These are phyloP conservation scores for Jaapia argillacea DNA, from an alignment of 768 basidiomycete species.

Conservation along the genomic window DNA sequence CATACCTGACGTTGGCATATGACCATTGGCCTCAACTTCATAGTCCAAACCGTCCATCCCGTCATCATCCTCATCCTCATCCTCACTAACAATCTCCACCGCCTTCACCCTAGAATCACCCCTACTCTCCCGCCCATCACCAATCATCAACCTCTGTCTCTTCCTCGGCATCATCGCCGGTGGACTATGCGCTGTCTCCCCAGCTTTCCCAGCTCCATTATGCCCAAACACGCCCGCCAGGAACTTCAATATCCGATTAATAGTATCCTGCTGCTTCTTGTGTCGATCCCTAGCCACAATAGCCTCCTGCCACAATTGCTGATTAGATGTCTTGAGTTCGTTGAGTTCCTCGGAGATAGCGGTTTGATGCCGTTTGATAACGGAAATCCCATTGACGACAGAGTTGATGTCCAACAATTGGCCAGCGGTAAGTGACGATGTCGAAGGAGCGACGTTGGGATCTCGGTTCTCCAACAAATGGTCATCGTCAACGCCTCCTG, in stretches of 20 bases:
- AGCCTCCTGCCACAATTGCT: constrained; percentile 90
- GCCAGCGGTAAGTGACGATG: constrained; percentile 22
- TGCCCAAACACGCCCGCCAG: constrained; percentile 85
- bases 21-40: no score
- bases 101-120: constrained; percentile 25
- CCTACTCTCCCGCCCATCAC: constrained; percentile 30
- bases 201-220: constrained; percentile 22
- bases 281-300: constrained; percentile 67
- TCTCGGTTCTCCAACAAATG: constrained; percentile 12
- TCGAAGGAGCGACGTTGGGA: constrained; percentile 4
- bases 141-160: constrained; percentile 59
- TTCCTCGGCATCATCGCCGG: constrained; percentile 39
- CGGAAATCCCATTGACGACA: constrained; percentile 72
- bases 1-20: no score
- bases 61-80: constrained; percentile 27
- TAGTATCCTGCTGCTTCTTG: constrained; percentile 92
- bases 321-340: constrained; percentile 80
- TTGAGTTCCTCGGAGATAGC: constrained; percentile 86
- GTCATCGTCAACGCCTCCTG: constrained; percentile 21
- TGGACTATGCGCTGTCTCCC: constrained; percentile 22
- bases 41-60: no score
- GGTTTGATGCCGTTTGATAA: constrained; percentile 87
- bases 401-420: constrained; percentile 69
- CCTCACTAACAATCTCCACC: constrained; percentile 24
- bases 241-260: constrained; percentile 92